Evolutionary conservation across 257 asterid genomes (phyloP), one percentile per base, ranked within the genome.

Genomic region (Echites panduratus): DNA sequence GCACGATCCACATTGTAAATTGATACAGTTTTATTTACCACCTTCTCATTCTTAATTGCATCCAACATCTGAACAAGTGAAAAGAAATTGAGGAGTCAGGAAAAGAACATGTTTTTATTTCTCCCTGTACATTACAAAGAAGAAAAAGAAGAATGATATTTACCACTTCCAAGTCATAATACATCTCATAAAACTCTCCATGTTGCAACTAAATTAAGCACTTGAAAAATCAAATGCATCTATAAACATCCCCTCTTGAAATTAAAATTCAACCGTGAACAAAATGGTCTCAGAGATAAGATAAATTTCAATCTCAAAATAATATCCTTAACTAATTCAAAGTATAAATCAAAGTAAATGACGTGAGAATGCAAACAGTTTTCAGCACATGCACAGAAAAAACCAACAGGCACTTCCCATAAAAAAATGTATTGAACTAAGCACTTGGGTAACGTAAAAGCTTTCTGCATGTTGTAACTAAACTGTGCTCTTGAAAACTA

Each of bases 1-100:
- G 99, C 96, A 84, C 99, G 89, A 85, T 95, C 98, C 76, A 92
- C 94, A 53, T 95, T 95, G 92, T 86, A 95, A 75, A 95, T 92
- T 35, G 79, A 58, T 47, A 84, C 88, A 16, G 97, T 77, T 87
- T 95, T 90, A 63, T 83, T 86, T 66, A 83, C 99, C 61, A 88
- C 91, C 35, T 88, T 89, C 75, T 95, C 98, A 74, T 90, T 92
- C 74, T 87, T 88, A 76, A 95, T 95, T 63, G 99, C 98, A 75
- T 86, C 87, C 58, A 88, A 76, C 79, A 95, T 70, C 99, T 95
- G 96, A 66, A 24, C 47, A 52, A 50, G 53, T 29, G 70, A 82
- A 75, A 43, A 43, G 45, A 74, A 32, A 27, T 71, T n/a, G n/a
- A 38, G 29, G 65, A 66, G 52, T 41, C 57, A 52, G 35, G 47